Conservation (phyloP, 306 rosid species). For the Geum urbanum region DNA sequence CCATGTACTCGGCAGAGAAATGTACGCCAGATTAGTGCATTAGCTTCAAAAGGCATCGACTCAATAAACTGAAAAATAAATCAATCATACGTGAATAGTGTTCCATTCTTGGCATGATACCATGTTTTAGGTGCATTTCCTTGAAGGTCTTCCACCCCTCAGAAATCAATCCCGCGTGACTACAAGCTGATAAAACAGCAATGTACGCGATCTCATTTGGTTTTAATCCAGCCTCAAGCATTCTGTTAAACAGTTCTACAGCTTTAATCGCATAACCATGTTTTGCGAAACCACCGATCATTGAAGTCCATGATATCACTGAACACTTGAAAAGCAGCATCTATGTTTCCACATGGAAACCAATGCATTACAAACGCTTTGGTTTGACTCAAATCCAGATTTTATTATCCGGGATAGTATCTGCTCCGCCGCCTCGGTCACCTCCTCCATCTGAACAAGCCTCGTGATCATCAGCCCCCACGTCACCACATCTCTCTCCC, state of each 20-base stretch:
- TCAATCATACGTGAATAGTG: constrained; percentile 41
- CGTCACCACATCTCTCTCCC: constrained; percentile 10
- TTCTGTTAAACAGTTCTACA: constrained; percentile 6
- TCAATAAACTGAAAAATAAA: constrained; percentile 26
- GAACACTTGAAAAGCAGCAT: constrained; percentile 20
- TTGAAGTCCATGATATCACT: constrained; percentile 24
- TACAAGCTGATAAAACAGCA: constrained; percentile 32
- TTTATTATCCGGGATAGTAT: constrained; percentile 21
- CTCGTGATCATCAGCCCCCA: constrained; percentile 27
- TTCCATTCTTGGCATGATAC: constrained; percentile 32
- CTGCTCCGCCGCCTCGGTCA: constrained; percentile 11
- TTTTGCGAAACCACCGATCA: constrained; percentile 22
- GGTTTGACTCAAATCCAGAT: constrained; percentile 24
- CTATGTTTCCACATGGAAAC: constrained; percentile 29
- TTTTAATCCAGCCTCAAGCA: constrained; percentile 18
- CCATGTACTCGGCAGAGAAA: constrained; percentile 25
- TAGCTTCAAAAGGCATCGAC: constrained; percentile 33
- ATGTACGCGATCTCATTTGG: constrained; percentile 26
- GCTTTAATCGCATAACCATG: constrained; percentile 23
- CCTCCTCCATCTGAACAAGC: constrained; percentile 12
- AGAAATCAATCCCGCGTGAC: no score
- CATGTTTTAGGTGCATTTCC: constrained; percentile 23
- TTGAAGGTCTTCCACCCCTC: constrained; percentile 34
- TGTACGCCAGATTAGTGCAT: constrained; percentile 36
- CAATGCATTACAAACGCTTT: constrained; percentile 15